phyloP scores from a whole-genome alignment of 306 rosid species.

The Ceratonia siliqua region DNA sequence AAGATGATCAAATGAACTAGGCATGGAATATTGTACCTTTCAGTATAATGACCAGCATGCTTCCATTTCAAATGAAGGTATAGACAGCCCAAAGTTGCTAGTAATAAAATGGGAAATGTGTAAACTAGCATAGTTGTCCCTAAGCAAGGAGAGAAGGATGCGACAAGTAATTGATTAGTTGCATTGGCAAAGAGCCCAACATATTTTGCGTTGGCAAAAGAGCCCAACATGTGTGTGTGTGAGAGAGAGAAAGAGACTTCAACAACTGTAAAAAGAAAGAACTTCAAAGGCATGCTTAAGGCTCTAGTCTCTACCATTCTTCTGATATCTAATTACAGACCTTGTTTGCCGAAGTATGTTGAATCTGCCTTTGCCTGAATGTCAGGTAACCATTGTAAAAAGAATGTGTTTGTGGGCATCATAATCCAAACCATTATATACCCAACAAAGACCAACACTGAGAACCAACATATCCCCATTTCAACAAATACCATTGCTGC shows the following conservation, averaged over 20 bases:
- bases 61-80: constrained; percentile 46
- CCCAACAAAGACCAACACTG: constrained; percentile 47
- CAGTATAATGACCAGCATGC: constrained; percentile 4
- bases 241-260: not conserved
- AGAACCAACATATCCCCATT: constrained; percentile 37
- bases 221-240: not conserved
- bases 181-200: not conserved
- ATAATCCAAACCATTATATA: constrained; percentile 49
- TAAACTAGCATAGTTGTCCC: constrained; percentile 48
- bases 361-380: constrained; percentile 50
- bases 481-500: constrained; percentile 29
- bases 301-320: not conserved
- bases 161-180: not conserved
- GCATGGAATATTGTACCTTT: constrained; percentile 35
- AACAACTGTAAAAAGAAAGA: no score
- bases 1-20: not conserved
- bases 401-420: constrained; percentile 54
- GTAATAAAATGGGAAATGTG: constrained; percentile 49
- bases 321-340: constrained; percentile 28
- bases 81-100: constrained; percentile 47
- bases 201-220: no score
- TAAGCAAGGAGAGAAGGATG: constrained; percentile 8
- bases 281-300: not conserved
- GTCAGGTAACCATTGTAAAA: constrained; percentile 42
- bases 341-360: constrained; percentile 52